phyloP scores from a whole-genome alignment of 306 rosid genomes.

The Pyrus communis region DNA sequence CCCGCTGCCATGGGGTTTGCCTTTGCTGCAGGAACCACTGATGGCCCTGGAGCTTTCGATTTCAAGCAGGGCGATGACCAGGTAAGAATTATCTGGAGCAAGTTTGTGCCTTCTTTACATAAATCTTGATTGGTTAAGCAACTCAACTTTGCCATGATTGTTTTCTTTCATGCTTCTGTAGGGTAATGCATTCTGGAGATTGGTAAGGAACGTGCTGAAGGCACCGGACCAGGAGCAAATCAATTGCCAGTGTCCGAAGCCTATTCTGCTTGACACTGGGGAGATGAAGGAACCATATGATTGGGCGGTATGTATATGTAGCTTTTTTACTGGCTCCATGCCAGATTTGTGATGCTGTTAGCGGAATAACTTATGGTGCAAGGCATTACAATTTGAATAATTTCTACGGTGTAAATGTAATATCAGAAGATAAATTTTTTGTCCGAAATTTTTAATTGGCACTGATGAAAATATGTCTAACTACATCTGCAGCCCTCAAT shows the following conservation, averaged over 20 bases:
- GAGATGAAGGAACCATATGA: constrained; percentile 25
- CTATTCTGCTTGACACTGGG: constrained; percentile 18
- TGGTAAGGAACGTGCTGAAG: constrained; percentile 15
- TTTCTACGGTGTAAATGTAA: not conserved
- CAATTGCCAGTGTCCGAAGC: constrained; percentile 16
- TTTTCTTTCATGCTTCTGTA: not conserved
- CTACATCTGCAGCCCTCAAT: constrained; percentile 18
- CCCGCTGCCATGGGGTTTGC: constrained; percentile 19
- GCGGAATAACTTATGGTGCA: not conserved
- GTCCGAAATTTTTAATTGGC: not conserved
- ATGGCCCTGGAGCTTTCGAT: constrained; percentile 26
- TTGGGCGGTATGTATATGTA: constrained; percentile 16
- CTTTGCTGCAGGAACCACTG: constrained; percentile 28
- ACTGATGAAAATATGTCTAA: not conserved
- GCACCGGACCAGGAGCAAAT: constrained; percentile 12
- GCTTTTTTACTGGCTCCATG: not conserved
- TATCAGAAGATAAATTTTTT: not conserved
- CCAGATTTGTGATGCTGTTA: not conserved
- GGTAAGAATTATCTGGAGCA: not conserved
- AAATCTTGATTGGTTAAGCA: not conserved
- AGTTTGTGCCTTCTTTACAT: not conserved
- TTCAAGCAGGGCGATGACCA: constrained; percentile 25
- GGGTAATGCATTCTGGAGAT: constrained; percentile 22
- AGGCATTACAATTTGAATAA: not conserved
- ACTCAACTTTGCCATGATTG: not conserved